phyloP scores from a whole-genome alignment of 441 rosid genomes.

The Corymbia calophylla region DNA sequence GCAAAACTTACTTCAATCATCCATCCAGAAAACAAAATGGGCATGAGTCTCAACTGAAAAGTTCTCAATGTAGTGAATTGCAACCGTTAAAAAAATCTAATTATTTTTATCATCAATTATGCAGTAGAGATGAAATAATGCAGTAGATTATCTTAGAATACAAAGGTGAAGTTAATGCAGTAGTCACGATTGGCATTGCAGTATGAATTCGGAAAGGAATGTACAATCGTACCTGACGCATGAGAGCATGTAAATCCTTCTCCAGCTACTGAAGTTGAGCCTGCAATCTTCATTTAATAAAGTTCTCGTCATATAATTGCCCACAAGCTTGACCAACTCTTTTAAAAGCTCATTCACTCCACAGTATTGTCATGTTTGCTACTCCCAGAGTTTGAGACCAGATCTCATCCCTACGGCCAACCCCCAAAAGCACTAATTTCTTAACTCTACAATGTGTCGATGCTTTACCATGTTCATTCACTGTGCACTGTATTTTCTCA shows the following conservation, averaged over 20 bases:
- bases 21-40: background rate
- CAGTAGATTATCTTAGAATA: background rate
- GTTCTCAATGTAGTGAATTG: background rate
- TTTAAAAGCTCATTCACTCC: background rate
- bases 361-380: background rate
- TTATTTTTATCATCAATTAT: background rate
- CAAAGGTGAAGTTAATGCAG: background rate
- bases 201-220: background rate
- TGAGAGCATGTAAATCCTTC: background rate
- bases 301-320: background rate
- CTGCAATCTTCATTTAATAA: background rate
- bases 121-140: background rate
- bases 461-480: no score
- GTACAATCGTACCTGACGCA: background rate
- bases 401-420: no score
- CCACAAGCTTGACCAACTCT: background rate
- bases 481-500: no score
- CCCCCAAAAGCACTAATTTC: no score
- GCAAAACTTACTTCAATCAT: background rate
- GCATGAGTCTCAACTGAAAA: background rate
- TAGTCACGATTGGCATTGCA: background rate
- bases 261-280: background rate
- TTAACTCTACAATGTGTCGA: no score
- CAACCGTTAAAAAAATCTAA: background rate
- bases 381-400: background rate